phyloP scores from a whole-genome alignment of 179 eudicot genomes.

The Silene coronaria region DNA sequence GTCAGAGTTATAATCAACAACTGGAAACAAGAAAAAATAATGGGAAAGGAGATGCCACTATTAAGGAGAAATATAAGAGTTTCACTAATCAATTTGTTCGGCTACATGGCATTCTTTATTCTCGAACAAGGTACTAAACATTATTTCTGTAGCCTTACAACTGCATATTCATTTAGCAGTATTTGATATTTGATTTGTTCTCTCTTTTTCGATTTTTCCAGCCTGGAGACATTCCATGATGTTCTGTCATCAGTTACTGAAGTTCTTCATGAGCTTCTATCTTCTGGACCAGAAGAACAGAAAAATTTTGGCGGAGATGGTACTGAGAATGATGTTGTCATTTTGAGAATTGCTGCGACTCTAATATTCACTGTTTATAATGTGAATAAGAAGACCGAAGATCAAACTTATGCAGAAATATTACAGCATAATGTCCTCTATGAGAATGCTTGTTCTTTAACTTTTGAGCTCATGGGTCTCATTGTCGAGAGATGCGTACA shows the following conservation, averaged over 20 bases:
- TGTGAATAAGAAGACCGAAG: conserved; percentile 66
- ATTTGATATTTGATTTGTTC: neutral
- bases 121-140: conserved; percentile 74
- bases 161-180: neutral
- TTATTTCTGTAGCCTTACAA: neutral
- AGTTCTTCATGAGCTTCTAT: conserved; percentile 62
- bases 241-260: conserved; percentile 47
- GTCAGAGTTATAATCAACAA: conserved; percentile 59
- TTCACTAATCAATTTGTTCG: conserved; percentile 71
- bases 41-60: conserved; percentile 32
- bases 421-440: conserved; percentile 67
- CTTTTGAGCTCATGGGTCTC: conserved; percentile 70
- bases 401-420: conserved; percentile 81
- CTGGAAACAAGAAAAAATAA: conserved; percentile 44
- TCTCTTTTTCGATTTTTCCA: conserved; percentile 27
- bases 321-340: conserved; percentile 51
- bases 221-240: conserved; percentile 73
- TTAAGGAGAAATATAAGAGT: conserved; percentile 41
- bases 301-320: conserved; percentile 65
- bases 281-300: conserved; percentile 70
- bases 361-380: conserved; percentile 72
- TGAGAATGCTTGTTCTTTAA: conserved; percentile 64
- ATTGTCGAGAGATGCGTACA: conserved; percentile 61
- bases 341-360: conserved; percentile 61
- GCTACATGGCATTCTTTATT: conserved; percentile 78